Base-by-base conservation (phyloP, 106 monocot species). In the Apostasia shenzhenica region DNA sequence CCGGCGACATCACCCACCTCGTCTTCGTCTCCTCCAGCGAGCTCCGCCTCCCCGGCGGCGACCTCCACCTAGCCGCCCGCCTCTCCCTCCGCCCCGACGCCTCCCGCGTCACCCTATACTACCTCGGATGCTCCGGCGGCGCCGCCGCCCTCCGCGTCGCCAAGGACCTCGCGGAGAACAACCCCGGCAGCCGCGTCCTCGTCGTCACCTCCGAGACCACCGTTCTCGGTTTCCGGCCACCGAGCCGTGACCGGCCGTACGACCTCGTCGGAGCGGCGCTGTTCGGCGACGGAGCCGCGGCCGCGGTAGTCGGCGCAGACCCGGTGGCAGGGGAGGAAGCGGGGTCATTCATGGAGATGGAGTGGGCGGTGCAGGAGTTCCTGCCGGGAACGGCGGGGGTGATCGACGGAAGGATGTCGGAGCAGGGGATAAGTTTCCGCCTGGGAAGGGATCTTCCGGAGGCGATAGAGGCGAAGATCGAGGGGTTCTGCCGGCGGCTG, bases 121-220 rank as follows among this genome's bases (percentile, higher is more conserved):
- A 83, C 79, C 74, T 83, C 50, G 94, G 94, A 43, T 94, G 94
- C 77, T 88, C 76, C 64, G 94, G 88, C 39, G 90, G 94, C 2
- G 94, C 81, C 14, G 68, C 94, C 0, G 88, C 76, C 61, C 94
- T 94, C 58, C 87, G 94, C 11, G 79, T 85, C 0, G 94, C 88
- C 72, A 94, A 94, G 57, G 94, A 94, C 78, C 67, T 94, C 38
- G 88, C 85, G 10, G 94, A 94, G 80, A 91, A 84, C 78, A 94
- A 94, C 81, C 85, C 82, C 4, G 94, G 91, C 1, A 80, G 85
- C 79, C 94, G 94, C 39, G 83, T 88, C 47, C 82, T 91, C 11
- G 73, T 94, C 52, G 85, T 73, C 11, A 88, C 91, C 2, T 74
- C 94, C 0, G 94, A 94, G 71, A 91, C 91, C 41, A 94, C 90